Percentiles rank a stretch among this genome's conserved stretches.
These are phyloP conservation scores for Cordia subcordata DNA, from an alignment of 257 asterid genomes.

Conservation along the genomic window DNA sequence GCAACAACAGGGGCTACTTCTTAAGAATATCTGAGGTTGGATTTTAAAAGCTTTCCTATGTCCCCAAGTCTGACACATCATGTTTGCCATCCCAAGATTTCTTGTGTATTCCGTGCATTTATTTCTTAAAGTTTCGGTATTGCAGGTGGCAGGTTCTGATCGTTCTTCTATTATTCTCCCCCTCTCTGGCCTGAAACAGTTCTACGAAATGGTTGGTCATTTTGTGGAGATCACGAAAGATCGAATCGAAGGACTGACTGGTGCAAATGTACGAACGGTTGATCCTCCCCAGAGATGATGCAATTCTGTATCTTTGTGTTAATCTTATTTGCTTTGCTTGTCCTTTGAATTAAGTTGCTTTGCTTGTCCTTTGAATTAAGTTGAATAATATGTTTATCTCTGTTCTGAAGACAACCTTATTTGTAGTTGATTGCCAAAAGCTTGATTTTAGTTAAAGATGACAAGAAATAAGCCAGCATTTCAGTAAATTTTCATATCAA, in stretches of 20 bases:
- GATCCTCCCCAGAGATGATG: conserved; percentile 81
- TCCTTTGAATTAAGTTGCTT: background rate
- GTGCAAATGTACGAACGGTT: conserved; percentile 83
- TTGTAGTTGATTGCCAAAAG: conserved; percentile 1
- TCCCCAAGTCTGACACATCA: too few species aligned
- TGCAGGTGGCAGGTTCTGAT: conserved; percentile 93
- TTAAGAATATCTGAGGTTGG: conserved; percentile 89
- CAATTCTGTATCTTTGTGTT: background rate
- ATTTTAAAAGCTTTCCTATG: background rate
- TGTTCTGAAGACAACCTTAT: background rate
- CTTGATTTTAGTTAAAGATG: background rate
- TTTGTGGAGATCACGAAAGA: conserved; percentile 90
- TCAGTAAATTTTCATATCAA: background rate
- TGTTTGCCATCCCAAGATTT: background rate
- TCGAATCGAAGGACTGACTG: conserved; percentile 71
- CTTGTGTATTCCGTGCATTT: background rate
- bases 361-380: background rate
- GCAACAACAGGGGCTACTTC: conserved; percentile 93
- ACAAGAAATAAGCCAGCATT: background rate
- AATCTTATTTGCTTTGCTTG: background rate
- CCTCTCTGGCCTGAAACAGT: conserved; percentile 84
- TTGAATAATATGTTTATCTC: background rate
- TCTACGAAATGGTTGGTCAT: conserved; percentile 93
- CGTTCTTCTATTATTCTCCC: conserved; percentile 97
- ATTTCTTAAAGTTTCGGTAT: background rate